Percentiles rank a stretch among this genome's conserved stretches.
phyloP scores from a whole-genome alignment of 2,329 filamentous ascomycete species.

The Aspergillus sp. region DNA sequence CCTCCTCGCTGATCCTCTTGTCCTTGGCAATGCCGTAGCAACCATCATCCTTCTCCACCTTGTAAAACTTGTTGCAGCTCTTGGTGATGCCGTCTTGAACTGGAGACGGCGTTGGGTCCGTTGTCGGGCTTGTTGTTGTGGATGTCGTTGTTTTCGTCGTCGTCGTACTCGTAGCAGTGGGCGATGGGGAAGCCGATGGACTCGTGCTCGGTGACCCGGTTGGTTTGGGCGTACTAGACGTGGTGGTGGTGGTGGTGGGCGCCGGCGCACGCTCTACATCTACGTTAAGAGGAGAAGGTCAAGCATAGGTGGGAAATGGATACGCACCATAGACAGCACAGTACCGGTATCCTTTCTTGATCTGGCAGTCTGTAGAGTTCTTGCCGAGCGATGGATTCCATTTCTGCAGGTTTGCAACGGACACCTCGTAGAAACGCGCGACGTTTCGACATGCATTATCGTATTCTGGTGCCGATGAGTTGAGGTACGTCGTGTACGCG shows the following conservation, averaged over 20 bases:
- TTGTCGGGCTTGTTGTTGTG: neutral
- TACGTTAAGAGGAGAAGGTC: too few species aligned
- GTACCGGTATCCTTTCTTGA: neutral
- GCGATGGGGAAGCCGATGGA: neutral
- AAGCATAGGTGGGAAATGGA: neutral
- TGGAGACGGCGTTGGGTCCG: constrained; percentile 1
- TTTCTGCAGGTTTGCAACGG: neutral
- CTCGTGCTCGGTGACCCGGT: too few species aligned
- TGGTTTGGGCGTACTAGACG: too few species aligned
- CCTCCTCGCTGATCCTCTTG: constrained; percentile 19
- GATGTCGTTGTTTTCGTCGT: neutral
- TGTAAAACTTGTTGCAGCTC: constrained; percentile 6
- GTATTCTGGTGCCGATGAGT: constrained; percentile 2
- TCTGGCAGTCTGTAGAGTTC: neutral
- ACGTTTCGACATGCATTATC: neutral
- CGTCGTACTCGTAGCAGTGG: neutral
- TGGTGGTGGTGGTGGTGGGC: neutral
- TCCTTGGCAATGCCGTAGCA: constrained; percentile 25
- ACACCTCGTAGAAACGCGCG: neutral
- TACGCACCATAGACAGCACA: neutral
- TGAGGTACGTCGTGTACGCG: constrained; percentile 1
- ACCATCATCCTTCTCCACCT: constrained; percentile 14
- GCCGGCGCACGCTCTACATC: neutral
- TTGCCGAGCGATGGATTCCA: constrained; percentile 7
- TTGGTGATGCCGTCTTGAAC: constrained; percentile 9